Percentiles rank a stretch among this genome's conserved stretches.
These are phyloP conservation scores for Prototheca stagnorum DNA, from an alignment of 163 green algal species.

Conservation along the genomic window DNA sequence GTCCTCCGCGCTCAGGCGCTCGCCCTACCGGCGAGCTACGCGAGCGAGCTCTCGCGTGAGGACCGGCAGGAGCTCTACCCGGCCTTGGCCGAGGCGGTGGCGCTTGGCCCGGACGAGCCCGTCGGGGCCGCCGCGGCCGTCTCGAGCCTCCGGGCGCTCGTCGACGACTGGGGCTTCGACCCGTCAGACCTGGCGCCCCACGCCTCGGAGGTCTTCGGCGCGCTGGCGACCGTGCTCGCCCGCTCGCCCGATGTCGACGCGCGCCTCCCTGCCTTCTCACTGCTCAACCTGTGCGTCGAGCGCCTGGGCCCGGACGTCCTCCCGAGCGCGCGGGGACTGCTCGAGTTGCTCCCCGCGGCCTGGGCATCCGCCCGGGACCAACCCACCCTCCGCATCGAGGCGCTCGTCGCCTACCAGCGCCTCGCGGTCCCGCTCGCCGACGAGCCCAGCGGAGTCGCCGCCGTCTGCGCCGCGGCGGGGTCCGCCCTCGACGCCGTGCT, in stretches of 20 bases:
- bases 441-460: conserved; percentile 33
- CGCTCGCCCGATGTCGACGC: conserved; percentile 53
- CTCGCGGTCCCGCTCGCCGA: conserved; percentile 60
- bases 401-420: conserved; percentile 57
- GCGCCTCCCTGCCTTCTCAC: conserved; percentile 54
- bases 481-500: conserved; percentile 40
- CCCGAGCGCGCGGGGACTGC: conserved; percentile 29
- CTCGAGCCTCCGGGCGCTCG: conserved; percentile 27
- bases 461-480: conserved; percentile 47
- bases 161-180: conserved; percentile 61
- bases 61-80: conserved; percentile 45
- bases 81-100: conserved; percentile 25
- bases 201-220: conserved; percentile 24
- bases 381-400: conserved; percentile 51
- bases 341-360: conserved; percentile 40
- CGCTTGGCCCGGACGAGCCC: conserved; percentile 22
- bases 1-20: too few species aligned
- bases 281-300: conserved; percentile 63
- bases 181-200: conserved; percentile 29
- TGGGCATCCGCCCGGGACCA: conserved; percentile 43
- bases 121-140: conserved; percentile 35
- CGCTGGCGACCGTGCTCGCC: conserved; percentile 27
- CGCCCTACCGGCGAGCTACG: too few species aligned
- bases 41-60: conserved; percentile 32
- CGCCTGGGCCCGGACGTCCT: conserved; percentile 33